Percentiles rank a stretch among this genome's conserved stretches.
Evolutionary conservation across 1,284 basidiomycete genomes (phyloP).

Genomic region (Pyrrhoderma noxium): DNA sequence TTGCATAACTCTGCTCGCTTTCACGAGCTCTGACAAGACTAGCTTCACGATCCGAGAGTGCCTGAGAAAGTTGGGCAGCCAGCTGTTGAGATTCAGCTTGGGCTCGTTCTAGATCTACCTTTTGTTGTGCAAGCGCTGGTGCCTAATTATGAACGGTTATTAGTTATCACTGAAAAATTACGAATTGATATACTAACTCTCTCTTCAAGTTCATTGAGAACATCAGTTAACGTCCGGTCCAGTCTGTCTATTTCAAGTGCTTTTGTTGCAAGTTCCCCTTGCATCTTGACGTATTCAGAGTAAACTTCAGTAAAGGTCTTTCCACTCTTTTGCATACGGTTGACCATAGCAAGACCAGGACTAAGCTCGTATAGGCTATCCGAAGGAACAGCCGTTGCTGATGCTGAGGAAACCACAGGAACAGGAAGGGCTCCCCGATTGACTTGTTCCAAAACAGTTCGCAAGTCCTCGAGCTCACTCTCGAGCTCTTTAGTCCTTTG

Average conservation of each 20-base stretch:
- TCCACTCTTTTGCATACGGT: constrained; percentile 67
- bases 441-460: constrained; percentile 56
- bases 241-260: constrained; percentile 76
- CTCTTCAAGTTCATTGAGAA: constrained; percentile 84
- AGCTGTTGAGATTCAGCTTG: constrained; percentile 73
- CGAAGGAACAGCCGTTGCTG: constrained; percentile 27
- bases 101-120: constrained; percentile 75
- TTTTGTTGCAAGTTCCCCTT: constrained; percentile 75
- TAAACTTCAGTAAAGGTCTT: constrained; percentile 89
- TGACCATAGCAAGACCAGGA: constrained; percentile 81
- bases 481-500: constrained; percentile 55
- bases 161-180: no score
- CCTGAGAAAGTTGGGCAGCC: constrained; percentile 69
- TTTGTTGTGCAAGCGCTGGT: constrained; percentile 81
- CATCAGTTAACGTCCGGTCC: constrained; percentile 63
- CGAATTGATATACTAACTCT: constrained; percentile 46
- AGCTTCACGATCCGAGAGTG: constrained; percentile 61
- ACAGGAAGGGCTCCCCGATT: constrained; percentile 61
- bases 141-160: constrained; percentile 56
- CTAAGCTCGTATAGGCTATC: constrained; percentile 61
- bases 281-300: constrained; percentile 77
- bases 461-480: constrained; percentile 50
- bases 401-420: constrained; percentile 32
- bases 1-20: constrained; percentile 52
- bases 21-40: constrained; percentile 44